phyloP scores from a whole-genome alignment of 306 rosid genomes.

The Lablab purpureus region DNA sequence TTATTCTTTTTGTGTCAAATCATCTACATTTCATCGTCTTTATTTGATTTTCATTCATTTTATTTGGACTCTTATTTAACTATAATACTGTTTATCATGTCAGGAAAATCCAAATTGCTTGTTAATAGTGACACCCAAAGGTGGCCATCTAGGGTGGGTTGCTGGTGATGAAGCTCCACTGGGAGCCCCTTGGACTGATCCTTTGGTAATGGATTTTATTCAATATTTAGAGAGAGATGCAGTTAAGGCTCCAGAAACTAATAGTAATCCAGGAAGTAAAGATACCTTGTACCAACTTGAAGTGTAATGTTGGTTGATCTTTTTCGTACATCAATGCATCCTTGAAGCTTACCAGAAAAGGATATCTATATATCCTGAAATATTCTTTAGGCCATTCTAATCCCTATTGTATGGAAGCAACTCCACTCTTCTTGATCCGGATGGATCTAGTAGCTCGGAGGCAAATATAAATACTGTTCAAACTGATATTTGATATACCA shows the following conservation, averaged over 20 bases:
- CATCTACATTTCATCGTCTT: neutral
- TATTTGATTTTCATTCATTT: neutral
- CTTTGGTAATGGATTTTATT: slow-evolving; percentile 80
- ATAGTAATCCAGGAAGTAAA: slow-evolving; percentile 28
- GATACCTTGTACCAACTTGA: slow-evolving; percentile 52
- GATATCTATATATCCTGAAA: slow-evolving; percentile 8
- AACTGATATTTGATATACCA: neutral
- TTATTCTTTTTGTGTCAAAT: neutral
- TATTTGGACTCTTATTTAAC: slow-evolving; percentile 2
- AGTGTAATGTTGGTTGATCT: slow-evolving; percentile 43
- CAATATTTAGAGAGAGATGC: slow-evolving; percentile 66
- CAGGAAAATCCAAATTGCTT: slow-evolving; percentile 90
- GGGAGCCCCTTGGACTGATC: slow-evolving; percentile 95
- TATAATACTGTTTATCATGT: slow-evolving; percentile 36
- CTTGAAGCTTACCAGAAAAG: slow-evolving; percentile 4
- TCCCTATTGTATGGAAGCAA: neutral
- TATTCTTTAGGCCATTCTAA: slow-evolving; percentile 7
- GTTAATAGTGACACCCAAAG: slow-evolving; percentile 89
- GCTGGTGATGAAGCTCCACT: slow-evolving; percentile 86
- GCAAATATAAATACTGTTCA: slow-evolving; percentile 6
- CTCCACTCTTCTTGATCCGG: neutral
- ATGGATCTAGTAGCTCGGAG: neutral
- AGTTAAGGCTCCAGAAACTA: slow-evolving; percentile 36
- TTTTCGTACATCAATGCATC: neutral
- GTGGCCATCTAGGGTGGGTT: slow-evolving; percentile 97